Evolutionary conservation across 2,329 filamentous ascomycete genomes (phyloP).

Genomic region (Alternaria sp.): DNA sequence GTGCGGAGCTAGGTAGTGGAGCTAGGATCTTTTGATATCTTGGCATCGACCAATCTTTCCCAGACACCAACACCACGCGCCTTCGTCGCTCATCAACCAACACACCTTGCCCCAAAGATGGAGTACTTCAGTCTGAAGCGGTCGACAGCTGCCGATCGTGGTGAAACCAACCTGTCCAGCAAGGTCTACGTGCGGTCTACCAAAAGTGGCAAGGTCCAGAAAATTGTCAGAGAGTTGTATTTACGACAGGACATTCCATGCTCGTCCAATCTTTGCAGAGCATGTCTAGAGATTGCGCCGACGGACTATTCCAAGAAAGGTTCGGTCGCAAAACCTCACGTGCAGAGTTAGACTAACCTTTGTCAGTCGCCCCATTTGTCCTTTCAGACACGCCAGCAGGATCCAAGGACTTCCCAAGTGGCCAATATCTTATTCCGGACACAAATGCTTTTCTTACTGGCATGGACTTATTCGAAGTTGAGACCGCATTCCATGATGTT

Average conservation of each 20-base stretch:
- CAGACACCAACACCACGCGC: conserved; percentile 21
- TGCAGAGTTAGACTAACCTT: conserved; percentile 28
- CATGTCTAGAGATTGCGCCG: conserved; percentile 77
- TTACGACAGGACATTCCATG: conserved; percentile 96
- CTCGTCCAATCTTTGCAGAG: conserved; percentile 85
- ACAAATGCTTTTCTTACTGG: conserved; percentile 95
- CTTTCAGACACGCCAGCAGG: conserved; percentile 88
- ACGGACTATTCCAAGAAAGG: conserved; percentile 80
- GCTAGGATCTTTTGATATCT: conserved; percentile 33
- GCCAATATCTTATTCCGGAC: conserved; percentile 94
- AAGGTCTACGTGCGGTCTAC: conserved; percentile 96
- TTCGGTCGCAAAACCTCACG: conserved; percentile 48
- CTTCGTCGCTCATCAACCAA: conserved; percentile 15
- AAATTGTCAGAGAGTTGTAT: conserved; percentile 97
- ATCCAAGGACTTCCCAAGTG: conserved; percentile 81
- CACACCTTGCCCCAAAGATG: conserved; percentile 27
- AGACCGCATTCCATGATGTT: conserved; percentile 93
- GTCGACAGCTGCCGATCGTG: conserved; percentile 61
- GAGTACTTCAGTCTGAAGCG: conserved; percentile 65
- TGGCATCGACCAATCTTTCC: conserved; percentile 40
- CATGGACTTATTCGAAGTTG: conserved; percentile 96
- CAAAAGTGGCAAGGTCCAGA: conserved; percentile 95
- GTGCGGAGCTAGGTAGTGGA: conserved; percentile 23
- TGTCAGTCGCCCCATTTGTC: conserved; percentile 77
- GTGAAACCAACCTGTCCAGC: conserved; percentile 81